phyloP scores from a whole-genome alignment of 345 rosid genomes.

The Sonneratia caseolaris region DNA sequence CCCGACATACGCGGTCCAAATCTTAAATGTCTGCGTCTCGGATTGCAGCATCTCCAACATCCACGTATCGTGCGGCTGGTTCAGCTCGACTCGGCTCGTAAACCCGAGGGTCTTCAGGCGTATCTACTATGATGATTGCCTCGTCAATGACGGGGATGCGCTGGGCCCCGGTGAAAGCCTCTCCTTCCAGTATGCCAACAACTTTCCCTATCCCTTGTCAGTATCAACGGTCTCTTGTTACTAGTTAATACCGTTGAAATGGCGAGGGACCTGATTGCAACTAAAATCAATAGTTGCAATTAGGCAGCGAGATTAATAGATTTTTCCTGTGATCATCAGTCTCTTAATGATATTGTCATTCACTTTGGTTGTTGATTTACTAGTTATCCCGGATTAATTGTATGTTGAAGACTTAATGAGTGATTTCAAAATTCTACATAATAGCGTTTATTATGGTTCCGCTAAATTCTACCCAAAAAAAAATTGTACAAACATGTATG shows the following conservation, averaged over 20 bases:
- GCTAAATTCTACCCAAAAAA: too few species aligned
- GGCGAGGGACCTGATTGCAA: neutral
- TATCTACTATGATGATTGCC: slow-evolving; percentile 49
- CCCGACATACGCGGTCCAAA: slow-evolving; percentile 32
- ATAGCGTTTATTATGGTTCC: too few species aligned
- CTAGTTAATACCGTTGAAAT: too few species aligned
- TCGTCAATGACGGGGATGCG: slow-evolving; percentile 53
- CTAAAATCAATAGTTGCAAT: neutral
- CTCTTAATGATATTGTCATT: too few species aligned
- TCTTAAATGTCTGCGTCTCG: slow-evolving; percentile 24
- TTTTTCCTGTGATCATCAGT: too few species aligned
- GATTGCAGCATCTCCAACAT: slow-evolving; percentile 52
- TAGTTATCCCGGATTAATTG: too few species aligned
- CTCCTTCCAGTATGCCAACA: slow-evolving; percentile 58
- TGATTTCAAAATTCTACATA: too few species aligned
- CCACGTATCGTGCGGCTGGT: slow-evolving; percentile 54
- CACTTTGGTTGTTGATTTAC: too few species aligned
- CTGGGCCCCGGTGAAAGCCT: slow-evolving; percentile 50
- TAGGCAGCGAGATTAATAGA: too few species aligned
- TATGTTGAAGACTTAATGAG: too few species aligned
- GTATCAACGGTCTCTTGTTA: slow-evolving; percentile 45
- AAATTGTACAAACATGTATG: too few species aligned
- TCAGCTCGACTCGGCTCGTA: slow-evolving; percentile 48
- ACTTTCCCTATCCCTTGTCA: slow-evolving; percentile 48
- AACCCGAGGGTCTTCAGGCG: slow-evolving; percentile 54